Conservation (phyloP, 345 rosid species). For the Ceriops decandra region DNA sequence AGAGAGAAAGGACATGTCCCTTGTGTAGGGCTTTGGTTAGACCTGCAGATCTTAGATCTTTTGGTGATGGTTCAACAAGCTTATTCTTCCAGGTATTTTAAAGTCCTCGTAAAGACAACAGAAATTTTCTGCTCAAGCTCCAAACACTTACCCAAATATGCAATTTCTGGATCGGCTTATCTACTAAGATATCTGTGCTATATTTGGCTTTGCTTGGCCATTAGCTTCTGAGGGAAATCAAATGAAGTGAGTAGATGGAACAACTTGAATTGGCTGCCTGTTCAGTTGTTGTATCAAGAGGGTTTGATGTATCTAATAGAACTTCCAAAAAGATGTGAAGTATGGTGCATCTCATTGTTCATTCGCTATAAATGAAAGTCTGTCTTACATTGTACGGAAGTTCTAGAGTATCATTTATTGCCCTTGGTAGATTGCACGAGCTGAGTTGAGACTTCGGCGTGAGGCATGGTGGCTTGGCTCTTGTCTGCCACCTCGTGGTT, state of each 20-base stretch:
- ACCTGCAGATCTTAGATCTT: slow-evolving; percentile 88
- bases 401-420: neutral
- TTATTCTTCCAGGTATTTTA: slow-evolving; percentile 90
- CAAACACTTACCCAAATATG: neutral
- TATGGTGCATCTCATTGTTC: slow-evolving; percentile 12
- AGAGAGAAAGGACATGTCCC: slow-evolving; percentile 97
- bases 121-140: slow-evolving; percentile 13
- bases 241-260: slow-evolving; percentile 3
- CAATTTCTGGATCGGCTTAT: neutral
- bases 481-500: too few species aligned
- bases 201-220: slow-evolving; percentile 8
- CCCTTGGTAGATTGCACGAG: neutral
- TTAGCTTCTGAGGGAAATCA: slow-evolving; percentile 4
- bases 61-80: slow-evolving; percentile 95
- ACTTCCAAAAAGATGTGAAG: slow-evolving; percentile 8
- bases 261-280: slow-evolving; percentile 8
- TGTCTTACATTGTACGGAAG: neutral
- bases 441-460: too few species aligned
- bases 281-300: slow-evolving; percentile 3
- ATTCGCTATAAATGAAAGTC: slow-evolving; percentile 16
- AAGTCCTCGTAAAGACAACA: slow-evolving; percentile 13
- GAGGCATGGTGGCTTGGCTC: neutral
- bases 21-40: slow-evolving; percentile 95
- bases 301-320: slow-evolving; percentile 11
- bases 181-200: slow-evolving; percentile 3